Base-by-base conservation (phyloP, 352 stramenopile species). In the Saprolegnia parasitica region DNA sequence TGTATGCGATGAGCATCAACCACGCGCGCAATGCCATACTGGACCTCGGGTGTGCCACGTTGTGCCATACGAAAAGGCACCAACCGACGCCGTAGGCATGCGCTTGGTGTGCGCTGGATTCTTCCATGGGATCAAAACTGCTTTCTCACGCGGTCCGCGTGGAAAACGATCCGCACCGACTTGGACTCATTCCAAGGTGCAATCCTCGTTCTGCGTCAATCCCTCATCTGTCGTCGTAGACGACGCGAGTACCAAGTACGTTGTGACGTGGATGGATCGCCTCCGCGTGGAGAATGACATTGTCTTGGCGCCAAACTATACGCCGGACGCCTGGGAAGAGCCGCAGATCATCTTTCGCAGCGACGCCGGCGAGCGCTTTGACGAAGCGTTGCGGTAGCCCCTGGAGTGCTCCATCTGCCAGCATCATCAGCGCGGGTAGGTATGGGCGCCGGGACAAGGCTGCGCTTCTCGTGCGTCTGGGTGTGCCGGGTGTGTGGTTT, bases 61-160 rank as follows among this genome's bases (percentile, higher is more conserved):
- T 35, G 29, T 49, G 42, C 42, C 42, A n/a, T n/a, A n/a, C 42
- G 3, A 15, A 49, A 3, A 15, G 42, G 11, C 42, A 15, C 42
- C 11, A 4, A n/a, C 42, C 11, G 3, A n/a, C 42, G 42, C 16
- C 16, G 40, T 4, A 61, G 61, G 78, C 1, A 57, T 40, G 29
- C 65, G 0, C 73, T 72, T 42, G 77, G 78, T 16, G 78, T 77
- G 40, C 74, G 65, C 20, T 87, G 80, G 80, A 65, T 87, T 23
- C 20, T 87, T 11, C 78, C 79, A 0, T 87, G 79, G 78, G 80
- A 85, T 63, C 78, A 87, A 65, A 81, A 77, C 40, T 83, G 78
- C 47, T 87, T 83, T 50, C 49, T 87, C 4, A 81, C 77, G 5
- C 62, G 57, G 0, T 70, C 76, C 20, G 78, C 80, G 16, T 87